These are phyloP conservation scores for Phlebopus sp. DNA, from an alignment of 1,284 basidiomycete genomes.

Conservation along the genomic window DNA sequence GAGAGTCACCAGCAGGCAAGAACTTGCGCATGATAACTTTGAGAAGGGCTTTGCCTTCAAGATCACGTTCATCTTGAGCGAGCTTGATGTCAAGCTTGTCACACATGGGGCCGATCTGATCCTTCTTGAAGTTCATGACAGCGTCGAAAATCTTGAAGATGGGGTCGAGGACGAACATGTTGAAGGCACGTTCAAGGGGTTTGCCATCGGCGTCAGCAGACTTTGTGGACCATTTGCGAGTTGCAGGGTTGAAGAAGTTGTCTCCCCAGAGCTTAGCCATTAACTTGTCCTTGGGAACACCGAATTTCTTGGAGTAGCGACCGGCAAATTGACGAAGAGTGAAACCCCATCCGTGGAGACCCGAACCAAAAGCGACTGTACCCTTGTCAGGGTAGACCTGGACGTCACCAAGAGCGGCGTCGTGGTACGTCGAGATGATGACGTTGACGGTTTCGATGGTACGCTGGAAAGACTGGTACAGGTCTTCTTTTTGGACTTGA, in stretches of 20 bases:
- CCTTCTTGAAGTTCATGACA: slow-evolving; percentile 99
- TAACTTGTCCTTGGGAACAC: slow-evolving; percentile 99
- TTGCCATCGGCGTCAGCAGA: slow-evolving; percentile 80
- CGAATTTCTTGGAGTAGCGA: slow-evolving; percentile 98
- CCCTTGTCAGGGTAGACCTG: slow-evolving; percentile 99
- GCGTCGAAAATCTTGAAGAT: slow-evolving; percentile 99
- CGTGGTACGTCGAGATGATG: slow-evolving; percentile 98
- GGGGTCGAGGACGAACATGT: slow-evolving; percentile 96
- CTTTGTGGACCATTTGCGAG: slow-evolving; percentile 95
- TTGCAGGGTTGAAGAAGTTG: slow-evolving; percentile 99
- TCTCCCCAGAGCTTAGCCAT: slow-evolving; percentile 99
- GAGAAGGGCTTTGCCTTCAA: slow-evolving; percentile 95
- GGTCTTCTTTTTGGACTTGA: slow-evolving; percentile 95
- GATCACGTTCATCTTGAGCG: slow-evolving; percentile 86
- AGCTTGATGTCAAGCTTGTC: slow-evolving; percentile 98
- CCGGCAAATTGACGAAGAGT: slow-evolving; percentile 96
- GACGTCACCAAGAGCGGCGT: slow-evolving; percentile 92
- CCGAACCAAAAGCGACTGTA: slow-evolving; percentile 98
- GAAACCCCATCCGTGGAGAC: slow-evolving; percentile 99
- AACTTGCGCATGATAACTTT: slow-evolving; percentile 99
- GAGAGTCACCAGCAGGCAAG: slow-evolving; percentile 97
- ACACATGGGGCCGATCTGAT: slow-evolving; percentile 80
- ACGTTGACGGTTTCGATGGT: slow-evolving; percentile 99
- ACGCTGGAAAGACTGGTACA: slow-evolving; percentile 97
- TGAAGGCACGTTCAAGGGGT: slow-evolving; percentile 89